Conservation (phyloP, 257 asterid species). For the Scutellaria galericulata region DNA sequence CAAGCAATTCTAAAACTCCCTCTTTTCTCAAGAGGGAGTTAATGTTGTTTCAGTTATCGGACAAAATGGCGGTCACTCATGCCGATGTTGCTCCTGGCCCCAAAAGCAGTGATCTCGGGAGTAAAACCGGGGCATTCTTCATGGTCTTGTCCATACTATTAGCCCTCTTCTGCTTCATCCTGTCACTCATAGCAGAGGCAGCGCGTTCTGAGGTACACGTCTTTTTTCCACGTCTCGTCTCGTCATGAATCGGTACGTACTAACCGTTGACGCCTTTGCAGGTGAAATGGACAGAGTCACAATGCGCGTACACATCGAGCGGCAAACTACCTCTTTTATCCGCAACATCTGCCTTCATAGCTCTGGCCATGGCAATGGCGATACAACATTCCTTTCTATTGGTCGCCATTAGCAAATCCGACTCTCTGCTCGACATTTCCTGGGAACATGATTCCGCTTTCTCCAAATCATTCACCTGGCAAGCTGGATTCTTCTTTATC, state of each 20-base stretch:
- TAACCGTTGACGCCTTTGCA: slow-evolving; percentile 25
- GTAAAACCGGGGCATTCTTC: slow-evolving; percentile 80
- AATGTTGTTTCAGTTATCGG: too few relatives aligned
- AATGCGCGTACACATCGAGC: slow-evolving; percentile 62
- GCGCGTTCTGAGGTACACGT: slow-evolving; percentile 69
- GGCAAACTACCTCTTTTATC: slow-evolving; percentile 70
- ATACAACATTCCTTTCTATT: slow-evolving; percentile 67
- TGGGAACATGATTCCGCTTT: slow-evolving; percentile 64
- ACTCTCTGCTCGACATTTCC: slow-evolving; percentile 44
- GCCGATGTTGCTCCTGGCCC: slow-evolving; percentile 78
- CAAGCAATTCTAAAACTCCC: slow-evolving; percentile 76
- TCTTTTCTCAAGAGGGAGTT: too few relatives aligned
- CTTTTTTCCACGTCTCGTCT: not conserved
- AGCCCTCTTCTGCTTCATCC: slow-evolving; percentile 83
- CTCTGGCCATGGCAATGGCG: slow-evolving; percentile 76
- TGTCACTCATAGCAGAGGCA: slow-evolving; percentile 80
- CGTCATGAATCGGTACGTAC: not conserved
- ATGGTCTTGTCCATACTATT: slow-evolving; percentile 65
- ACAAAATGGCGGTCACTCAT: slow-evolving; percentile 81
- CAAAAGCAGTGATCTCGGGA: slow-evolving; percentile 54
- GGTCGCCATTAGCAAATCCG: slow-evolving; percentile 61
- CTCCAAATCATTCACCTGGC: slow-evolving; percentile 60
- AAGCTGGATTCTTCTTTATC: slow-evolving; percentile 79
- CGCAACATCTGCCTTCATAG: slow-evolving; percentile 68
- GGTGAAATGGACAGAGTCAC: slow-evolving; percentile 53